Base-by-base conservation (phyloP, 2,329 filamentous ascomycete genomes). In the Bisporella sp. region DNA sequence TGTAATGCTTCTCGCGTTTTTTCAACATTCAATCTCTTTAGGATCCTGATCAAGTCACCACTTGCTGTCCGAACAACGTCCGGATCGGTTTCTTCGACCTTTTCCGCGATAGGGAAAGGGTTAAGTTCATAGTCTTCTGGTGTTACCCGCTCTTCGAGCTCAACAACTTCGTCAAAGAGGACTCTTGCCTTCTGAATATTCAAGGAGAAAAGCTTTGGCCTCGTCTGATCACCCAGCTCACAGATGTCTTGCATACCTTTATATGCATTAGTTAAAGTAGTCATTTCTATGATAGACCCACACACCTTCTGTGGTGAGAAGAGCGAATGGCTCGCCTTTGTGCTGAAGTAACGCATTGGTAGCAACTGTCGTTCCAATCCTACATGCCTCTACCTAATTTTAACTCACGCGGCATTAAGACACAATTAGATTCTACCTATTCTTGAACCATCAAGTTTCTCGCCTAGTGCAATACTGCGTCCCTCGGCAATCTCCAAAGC, bases 331-430 rank as follows among this genome's bases (percentile, higher is more conserved):
- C 63, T 86, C 83, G n/a, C 84, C 85, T 61, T 88, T 88, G 21
- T 82, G 69, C 60, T 87, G 83, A 2, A 89, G 68, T 28, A 89
- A 67, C 0, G 85, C 84, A 66, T 89, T 89, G 0, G 85, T 89
- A 1, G 84, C 85, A 5, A 89, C 82, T 0, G 85, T 89, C 1
- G 85, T 89, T n/a, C 85, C 85, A 77, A 89, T 87, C 5, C 31
- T 8, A 8, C n/a, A 11, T 7, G 40, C 40, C 31, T 47, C 51
- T 65, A 39, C 9, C 35, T 9, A 39, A 39, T 9, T 9, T 9
- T 9, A 39, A 39, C 8, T 9, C 8, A 39, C 8, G 35, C 35
- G n/a, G 9, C 35, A n/a, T 31, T 5, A 5, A 85, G 89, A 11
- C 85, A 85, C 77, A 89, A 87, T 6, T 84, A 77, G 61, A 87